These are phyloP conservation scores for Leccinum broughii DNA, from an alignment of 768 basidiomycete genomes.

Conservation along the genomic window DNA sequence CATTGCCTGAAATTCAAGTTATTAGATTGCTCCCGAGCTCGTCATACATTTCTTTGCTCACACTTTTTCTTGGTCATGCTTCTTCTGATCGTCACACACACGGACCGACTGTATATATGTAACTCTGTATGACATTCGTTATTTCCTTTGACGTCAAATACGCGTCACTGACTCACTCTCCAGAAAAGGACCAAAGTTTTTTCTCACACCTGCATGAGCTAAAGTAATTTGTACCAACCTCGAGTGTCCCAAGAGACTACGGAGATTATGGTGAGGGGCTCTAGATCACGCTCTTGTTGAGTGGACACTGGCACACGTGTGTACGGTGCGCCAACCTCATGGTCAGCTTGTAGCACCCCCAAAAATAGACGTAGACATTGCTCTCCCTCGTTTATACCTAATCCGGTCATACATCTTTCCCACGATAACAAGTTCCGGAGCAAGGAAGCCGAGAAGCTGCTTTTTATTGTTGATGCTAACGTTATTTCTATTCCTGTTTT, in stretches of 20 bases:
- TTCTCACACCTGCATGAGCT: conserved; percentile 2
- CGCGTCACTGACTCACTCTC: conserved; percentile 19
- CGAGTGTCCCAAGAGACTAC: not conserved
- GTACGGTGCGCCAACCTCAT: conserved; percentile 17
- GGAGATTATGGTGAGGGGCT: not conserved
- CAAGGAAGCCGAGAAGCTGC: conserved; percentile 23
- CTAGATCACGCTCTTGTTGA: not conserved
- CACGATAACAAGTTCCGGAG: conserved; percentile 19
- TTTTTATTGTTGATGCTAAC: conserved; percentile 21
- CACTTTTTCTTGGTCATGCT: conserved; percentile 11
- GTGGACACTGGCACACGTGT: conserved; percentile 14
- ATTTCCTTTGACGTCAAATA: conserved; percentile 8
- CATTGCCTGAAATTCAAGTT: conserved; percentile 1
- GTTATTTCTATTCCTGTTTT: conserved; percentile 9
- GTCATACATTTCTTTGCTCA: conserved; percentile 3
- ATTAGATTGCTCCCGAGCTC: not conserved
- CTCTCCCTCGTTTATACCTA: conserved; percentile 11
- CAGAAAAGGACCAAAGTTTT: conserved; percentile 1
- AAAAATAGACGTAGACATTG: conserved; percentile 1
- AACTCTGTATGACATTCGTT: not conserved
- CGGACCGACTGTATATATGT: not conserved
- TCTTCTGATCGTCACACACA: conserved; percentile 18
- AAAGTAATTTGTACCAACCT: not conserved
- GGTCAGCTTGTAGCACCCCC: conserved; percentile 4
- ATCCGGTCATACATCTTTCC: conserved; percentile 4